Conservation (phyloP, 164 flowering plant genomes). For the Tinospora cordifolia region DNA sequence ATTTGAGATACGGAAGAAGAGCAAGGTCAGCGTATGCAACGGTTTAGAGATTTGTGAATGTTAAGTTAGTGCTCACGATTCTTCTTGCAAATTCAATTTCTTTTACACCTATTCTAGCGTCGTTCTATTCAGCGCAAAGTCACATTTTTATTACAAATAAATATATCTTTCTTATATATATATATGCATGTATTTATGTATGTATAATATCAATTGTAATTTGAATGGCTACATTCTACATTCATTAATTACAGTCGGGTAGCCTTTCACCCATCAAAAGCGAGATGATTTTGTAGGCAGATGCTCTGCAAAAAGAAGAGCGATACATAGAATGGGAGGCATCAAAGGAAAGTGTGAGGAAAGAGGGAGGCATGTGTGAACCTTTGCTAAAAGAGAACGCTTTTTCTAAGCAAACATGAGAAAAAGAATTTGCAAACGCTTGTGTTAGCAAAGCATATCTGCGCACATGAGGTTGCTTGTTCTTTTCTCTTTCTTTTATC, state of each 20-base stretch:
- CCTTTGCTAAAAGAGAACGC: conserved; percentile 15
- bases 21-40: background rate
- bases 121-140: too few species aligned
- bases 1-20: background rate
- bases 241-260: too few species aligned
- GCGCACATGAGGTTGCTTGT: conserved; percentile 20
- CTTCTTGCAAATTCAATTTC: too few species aligned
- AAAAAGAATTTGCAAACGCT: conserved; percentile 7
- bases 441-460: conserved; percentile 11
- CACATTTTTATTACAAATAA: too few species aligned
- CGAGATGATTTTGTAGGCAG: conserved; percentile 25
- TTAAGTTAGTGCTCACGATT: background rate
- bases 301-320: conserved; percentile 11
- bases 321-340: conserved; percentile 6
- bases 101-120: too few species aligned
- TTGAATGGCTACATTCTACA: too few species aligned
- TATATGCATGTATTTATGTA: too few species aligned
- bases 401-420: conserved; percentile 11
- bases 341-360: conserved; percentile 16
- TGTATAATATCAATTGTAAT: too few species aligned
- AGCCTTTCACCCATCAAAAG: conserved; percentile 27
- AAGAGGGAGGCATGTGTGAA: conserved; percentile 6
- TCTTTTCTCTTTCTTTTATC: background rate
- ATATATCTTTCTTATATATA: too few species aligned
- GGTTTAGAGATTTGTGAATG: background rate